Percentiles rank a stretch among this genome's conserved stretches.
Conservation (phyloP, 1,284 basidiomycete species). For the Pascua guehoae region DNA sequence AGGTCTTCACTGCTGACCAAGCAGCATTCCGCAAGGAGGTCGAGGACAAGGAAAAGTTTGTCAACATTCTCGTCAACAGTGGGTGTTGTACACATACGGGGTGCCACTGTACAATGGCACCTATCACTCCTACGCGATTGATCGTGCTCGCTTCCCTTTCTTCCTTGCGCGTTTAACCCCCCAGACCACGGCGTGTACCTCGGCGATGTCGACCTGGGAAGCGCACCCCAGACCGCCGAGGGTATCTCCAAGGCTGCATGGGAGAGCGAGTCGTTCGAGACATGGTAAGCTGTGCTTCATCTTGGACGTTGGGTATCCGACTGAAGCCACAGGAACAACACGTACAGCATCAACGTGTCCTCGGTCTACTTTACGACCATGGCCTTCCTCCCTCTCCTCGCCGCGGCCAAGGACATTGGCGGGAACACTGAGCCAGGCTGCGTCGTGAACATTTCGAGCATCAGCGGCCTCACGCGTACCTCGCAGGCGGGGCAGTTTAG, state of each 20-base stretch:
- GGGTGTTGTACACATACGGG: slow-evolving; percentile 2
- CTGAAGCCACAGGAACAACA: slow-evolving; percentile 14
- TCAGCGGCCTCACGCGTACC: slow-evolving; percentile 9
- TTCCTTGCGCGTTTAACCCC: background rate
- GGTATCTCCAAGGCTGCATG: slow-evolving; percentile 41
- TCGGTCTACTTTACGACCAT: slow-evolving; percentile 46
- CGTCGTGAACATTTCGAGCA: slow-evolving; percentile 42
- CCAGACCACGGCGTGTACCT: slow-evolving; percentile 45
- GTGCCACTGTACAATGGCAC: too few species aligned
- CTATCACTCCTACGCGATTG: too few species aligned
- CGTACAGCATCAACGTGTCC: slow-evolving; percentile 42
- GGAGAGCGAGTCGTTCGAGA: slow-evolving; percentile 37
- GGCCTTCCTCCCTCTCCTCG: slow-evolving; percentile 46
- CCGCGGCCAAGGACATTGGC: slow-evolving; percentile 38
- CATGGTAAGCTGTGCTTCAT: too few species aligned
- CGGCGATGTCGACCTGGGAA: slow-evolving; percentile 27
- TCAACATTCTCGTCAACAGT: slow-evolving; percentile 42
- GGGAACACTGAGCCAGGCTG: slow-evolving; percentile 38
- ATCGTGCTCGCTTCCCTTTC: too few species aligned
- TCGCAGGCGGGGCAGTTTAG: slow-evolving; percentile 12
- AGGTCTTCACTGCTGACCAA: background rate
- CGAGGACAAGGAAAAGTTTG: slow-evolving; percentile 32
- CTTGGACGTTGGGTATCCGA: background rate
- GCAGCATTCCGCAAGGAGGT: slow-evolving; percentile 33
- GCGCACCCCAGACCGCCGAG: slow-evolving; percentile 38